These are phyloP conservation scores for Cryomyces antarcticus DNA, from an alignment of 495 filamentous ascomycete species.

Conservation along the genomic window DNA sequence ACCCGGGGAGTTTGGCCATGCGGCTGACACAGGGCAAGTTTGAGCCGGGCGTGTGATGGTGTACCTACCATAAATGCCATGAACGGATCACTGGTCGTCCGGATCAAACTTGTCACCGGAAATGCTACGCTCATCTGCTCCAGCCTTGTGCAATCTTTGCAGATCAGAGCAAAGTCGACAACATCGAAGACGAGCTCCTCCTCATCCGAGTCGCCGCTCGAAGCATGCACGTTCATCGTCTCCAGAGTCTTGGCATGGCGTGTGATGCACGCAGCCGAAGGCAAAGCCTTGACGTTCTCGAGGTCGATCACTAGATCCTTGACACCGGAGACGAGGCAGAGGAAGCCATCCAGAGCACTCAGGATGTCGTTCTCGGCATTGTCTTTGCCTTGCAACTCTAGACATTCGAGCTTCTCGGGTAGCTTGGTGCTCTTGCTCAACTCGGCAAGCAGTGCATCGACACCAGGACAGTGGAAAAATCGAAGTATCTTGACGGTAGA, in stretches of 20 bases:
- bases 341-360: slow-evolving; percentile 18
- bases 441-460: slow-evolving; percentile 18
- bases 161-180: slow-evolving; percentile 15
- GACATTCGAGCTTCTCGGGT: slow-evolving; percentile 14
- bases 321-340: slow-evolving; percentile 19
- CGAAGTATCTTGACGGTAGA: slow-evolving; percentile 10
- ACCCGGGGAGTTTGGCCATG: too few relatives aligned
- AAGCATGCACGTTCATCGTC: slow-evolving; percentile 14
- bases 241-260: slow-evolving; percentile 17
- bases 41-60: too few relatives aligned
- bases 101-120: slow-evolving; percentile 13
- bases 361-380: slow-evolving; percentile 19
- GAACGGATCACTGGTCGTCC: slow-evolving; percentile 11
- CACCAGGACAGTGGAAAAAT: slow-evolving; percentile 15
- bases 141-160: slow-evolving; percentile 14
- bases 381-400: slow-evolving; percentile 20
- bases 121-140: slow-evolving; percentile 17
- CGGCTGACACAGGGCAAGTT: too few relatives aligned
- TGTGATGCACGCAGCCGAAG: slow-evolving; percentile 14
- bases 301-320: slow-evolving; percentile 16
- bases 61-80: slow-evolving; percentile 12
- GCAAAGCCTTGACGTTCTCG: slow-evolving; percentile 11
- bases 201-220: slow-evolving; percentile 4
- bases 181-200: slow-evolving; percentile 18
- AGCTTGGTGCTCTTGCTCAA: slow-evolving; percentile 16